Conservation (phyloP, 805 yeast genomes). For the Ogataea trehaloabstinens region DNA sequence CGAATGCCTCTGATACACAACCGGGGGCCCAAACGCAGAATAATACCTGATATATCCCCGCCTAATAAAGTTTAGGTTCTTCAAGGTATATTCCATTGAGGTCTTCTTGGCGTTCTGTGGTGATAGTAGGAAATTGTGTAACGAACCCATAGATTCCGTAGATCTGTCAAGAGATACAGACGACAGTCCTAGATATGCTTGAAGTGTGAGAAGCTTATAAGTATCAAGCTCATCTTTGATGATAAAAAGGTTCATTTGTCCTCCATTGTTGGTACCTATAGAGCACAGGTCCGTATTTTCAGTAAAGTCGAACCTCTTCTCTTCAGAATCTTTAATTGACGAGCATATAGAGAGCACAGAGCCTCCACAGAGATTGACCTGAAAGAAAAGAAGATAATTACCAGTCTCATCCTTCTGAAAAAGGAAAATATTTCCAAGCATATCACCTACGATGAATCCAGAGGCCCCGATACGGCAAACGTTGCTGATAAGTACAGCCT, state of each 20-base stretch:
- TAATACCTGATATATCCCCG: neutral
- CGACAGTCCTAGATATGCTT: neutral
- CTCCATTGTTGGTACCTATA: conserved; percentile 18
- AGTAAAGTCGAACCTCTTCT: neutral
- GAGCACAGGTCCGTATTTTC: conserved; percentile 4
- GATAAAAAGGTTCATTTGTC: conserved; percentile 5
- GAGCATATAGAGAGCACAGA: neutral
- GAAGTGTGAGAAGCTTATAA: neutral
- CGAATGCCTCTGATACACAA: too few species aligned
- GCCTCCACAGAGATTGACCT: conserved; percentile 8
- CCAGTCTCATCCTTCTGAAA: conserved; percentile 1
- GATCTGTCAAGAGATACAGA: neutral
- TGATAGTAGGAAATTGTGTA: neutral
- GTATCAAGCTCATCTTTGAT: neutral
- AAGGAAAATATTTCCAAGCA: conserved; percentile 23
- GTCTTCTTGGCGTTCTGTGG: neutral
- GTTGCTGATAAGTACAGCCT: conserved; percentile 6
- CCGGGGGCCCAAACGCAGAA: neutral
- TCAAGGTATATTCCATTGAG: neutral
- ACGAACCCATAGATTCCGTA: neutral
- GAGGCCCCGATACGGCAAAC: conserved; percentile 12
- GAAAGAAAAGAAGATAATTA: neutral
- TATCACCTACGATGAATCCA: conserved; percentile 22
- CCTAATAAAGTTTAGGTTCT: neutral
- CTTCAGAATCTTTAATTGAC: too few species aligned